phyloP scores from a whole-genome alignment of 768 basidiomycete genomes.

The Mycena latifolia region DNA sequence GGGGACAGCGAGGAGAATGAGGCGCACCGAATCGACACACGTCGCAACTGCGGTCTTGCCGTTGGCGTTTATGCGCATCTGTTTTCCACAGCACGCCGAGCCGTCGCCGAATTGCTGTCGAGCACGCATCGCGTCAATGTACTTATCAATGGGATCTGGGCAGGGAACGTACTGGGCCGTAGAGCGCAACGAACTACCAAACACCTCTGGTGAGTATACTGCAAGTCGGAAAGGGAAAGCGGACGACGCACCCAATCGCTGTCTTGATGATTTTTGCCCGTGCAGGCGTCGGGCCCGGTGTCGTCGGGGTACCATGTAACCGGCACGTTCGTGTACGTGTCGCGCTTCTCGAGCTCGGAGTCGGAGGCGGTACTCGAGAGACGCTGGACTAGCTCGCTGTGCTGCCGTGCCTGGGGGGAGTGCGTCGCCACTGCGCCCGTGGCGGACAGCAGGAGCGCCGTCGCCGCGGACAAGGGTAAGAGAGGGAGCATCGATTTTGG shows the following conservation, averaged over 20 bases:
- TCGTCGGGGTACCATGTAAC: constrained; percentile 8
- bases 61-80: constrained; percentile 19
- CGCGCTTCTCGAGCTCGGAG: constrained; percentile 7
- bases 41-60: constrained; percentile 20
- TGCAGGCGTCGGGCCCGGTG: constrained; percentile 19
- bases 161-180: neutral
- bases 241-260: constrained; percentile 8
- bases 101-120: constrained; percentile 19
- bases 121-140: too few relatives aligned
- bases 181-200: constrained; percentile 9
- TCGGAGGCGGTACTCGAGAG: neutral
- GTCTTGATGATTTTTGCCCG: constrained; percentile 16
- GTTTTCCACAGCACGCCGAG: constrained; percentile 19
- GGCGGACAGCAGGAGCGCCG: constrained; percentile 1
- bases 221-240: neutral
- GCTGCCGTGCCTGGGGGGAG: neutral
- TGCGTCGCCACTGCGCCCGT: neutral
- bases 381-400: constrained; percentile 4
- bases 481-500: neutral
- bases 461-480: neutral
- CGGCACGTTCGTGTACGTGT: neutral
- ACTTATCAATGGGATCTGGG: neutral
- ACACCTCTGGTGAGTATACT: neutral
- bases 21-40: constrained; percentile 21
- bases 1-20: neutral